phyloP scores from a whole-genome alignment of 148 eudicot species.

The Heliamphora exappendiculata region DNA sequence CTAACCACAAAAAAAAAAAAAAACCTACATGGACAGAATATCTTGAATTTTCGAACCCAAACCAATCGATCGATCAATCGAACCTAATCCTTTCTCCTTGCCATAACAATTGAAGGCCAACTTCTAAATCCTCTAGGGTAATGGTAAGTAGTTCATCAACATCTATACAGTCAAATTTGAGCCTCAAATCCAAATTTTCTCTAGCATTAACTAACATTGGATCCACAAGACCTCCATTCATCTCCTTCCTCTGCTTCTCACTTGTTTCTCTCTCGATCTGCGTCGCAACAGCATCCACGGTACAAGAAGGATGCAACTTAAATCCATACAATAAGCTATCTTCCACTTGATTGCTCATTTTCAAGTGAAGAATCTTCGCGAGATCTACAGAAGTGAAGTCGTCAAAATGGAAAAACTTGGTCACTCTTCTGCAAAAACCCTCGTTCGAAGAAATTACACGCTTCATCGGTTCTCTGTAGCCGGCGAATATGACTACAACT shows the following conservation, averaged over 20 bases:
- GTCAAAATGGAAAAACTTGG: slow-evolving; percentile 83
- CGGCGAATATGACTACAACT: slow-evolving; percentile 91
- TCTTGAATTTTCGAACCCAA: neutral
- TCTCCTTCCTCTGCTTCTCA: slow-evolving; percentile 69
- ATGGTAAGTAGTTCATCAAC: slow-evolving; percentile 71
- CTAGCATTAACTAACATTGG: slow-evolving; percentile 88
- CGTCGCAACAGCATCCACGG: slow-evolving; percentile 45
- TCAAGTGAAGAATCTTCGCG: slow-evolving; percentile 65
- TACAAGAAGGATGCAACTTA: slow-evolving; percentile 67
- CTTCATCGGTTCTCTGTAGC: slow-evolving; percentile 96
- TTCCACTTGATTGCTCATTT: slow-evolving; percentile 66
- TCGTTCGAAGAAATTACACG: slow-evolving; percentile 92
- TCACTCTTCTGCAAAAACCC: slow-evolving; percentile 96
- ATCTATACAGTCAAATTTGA: slow-evolving; percentile 82
- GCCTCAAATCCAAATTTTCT: slow-evolving; percentile 85
- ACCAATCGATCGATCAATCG: slow-evolving; percentile 7
- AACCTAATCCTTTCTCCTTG: slow-evolving; percentile 26
- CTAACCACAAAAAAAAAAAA: neutral
- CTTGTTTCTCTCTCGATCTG: slow-evolving; percentile 73
- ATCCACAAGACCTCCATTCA: slow-evolving; percentile 93
- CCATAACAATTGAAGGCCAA: slow-evolving; percentile 52
- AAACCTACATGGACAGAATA: neutral
- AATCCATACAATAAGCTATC: slow-evolving; percentile 72
- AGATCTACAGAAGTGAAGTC: slow-evolving; percentile 68
- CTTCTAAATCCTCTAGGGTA: slow-evolving; percentile 71